Evolutionary conservation across 2,329 filamentous ascomycete genomes (phyloP).

Genomic region (Aureobasidium sp.): DNA sequence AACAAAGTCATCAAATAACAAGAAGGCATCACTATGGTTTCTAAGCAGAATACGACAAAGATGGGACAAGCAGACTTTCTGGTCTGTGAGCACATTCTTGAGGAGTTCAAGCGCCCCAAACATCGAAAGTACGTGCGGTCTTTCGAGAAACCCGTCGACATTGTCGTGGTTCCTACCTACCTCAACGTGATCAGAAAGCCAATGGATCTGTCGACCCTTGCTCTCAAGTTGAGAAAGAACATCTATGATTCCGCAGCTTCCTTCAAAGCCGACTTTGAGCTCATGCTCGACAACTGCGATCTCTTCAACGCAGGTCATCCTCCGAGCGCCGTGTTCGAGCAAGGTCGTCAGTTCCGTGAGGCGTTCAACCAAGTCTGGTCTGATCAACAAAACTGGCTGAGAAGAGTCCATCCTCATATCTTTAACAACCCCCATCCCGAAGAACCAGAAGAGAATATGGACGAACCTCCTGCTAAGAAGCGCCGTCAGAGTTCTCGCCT

Average conservation of each 20-base stretch:
- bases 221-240: neutral
- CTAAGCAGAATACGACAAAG: neutral
- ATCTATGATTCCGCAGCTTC: neutral
- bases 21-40: neutral
- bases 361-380: neutral
- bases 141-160: neutral
- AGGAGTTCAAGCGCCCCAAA: neutral
- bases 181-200: neutral
- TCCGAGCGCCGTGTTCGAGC: neutral
- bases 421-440: neutral
- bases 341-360: neutral
- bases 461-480: neutral
- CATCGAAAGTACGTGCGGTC: neutral
- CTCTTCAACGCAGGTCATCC: neutral
- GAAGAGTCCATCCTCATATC: neutral
- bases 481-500: neutral
- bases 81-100: neutral
- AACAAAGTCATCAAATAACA: neutral
- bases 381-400: neutral
- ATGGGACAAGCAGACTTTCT: neutral
- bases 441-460: neutral
- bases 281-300: conserved; percentile 1
- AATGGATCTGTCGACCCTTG: neutral
- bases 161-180: neutral
- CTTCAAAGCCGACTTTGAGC: conserved; percentile 3